These are phyloP conservation scores for Hippophae rhamnoides DNA, from an alignment of 306 rosid species.

Conservation along the genomic window DNA sequence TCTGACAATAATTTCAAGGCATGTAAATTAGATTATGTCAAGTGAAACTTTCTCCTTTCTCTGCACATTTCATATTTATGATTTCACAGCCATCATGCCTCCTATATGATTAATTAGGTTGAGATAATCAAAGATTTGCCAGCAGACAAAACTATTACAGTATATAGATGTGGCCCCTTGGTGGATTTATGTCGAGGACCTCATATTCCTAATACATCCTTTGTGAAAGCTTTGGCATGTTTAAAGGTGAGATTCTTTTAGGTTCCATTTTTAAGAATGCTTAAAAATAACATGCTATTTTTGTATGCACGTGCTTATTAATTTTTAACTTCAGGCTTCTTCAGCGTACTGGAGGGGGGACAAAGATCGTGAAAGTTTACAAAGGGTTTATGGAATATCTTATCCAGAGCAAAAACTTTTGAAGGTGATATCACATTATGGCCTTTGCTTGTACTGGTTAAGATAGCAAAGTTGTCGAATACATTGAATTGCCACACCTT, in stretches of 20 bases:
- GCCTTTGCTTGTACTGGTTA: not conserved
- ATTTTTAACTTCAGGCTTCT: conserved; percentile 65
- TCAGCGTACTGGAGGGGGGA: conserved; percentile 97
- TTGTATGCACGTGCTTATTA: conserved; percentile 1
- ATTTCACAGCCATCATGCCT: conserved; percentile 3
- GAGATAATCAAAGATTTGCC: conserved; percentile 94
- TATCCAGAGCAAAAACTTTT: conserved; percentile 85
- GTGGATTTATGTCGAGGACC: conserved; percentile 98
- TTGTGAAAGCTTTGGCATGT: conserved; percentile 87
- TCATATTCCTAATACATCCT: conserved; percentile 92
- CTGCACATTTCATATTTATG: conserved; percentile 10
- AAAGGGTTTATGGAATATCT: conserved; percentile 94
- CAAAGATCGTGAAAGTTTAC: conserved; percentile 85
- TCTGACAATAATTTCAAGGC: conserved; percentile 83
- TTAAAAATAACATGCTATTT: not conserved
- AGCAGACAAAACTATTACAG: conserved; percentile 85
- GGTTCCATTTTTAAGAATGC: conserved; percentile 1
- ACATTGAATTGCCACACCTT: not conserved
- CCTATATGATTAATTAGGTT: conserved; percentile 39
- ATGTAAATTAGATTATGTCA: conserved; percentile 18
- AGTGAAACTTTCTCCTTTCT: conserved; percentile 2
- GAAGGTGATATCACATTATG: conserved; percentile 44
- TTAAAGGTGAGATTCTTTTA: conserved; percentile 50
- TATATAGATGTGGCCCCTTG: conserved; percentile 91
- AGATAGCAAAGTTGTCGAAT: not conserved